phyloP scores from a whole-genome alignment of 176 grass and related monocot genomes.

The Avena insularis region DNA sequence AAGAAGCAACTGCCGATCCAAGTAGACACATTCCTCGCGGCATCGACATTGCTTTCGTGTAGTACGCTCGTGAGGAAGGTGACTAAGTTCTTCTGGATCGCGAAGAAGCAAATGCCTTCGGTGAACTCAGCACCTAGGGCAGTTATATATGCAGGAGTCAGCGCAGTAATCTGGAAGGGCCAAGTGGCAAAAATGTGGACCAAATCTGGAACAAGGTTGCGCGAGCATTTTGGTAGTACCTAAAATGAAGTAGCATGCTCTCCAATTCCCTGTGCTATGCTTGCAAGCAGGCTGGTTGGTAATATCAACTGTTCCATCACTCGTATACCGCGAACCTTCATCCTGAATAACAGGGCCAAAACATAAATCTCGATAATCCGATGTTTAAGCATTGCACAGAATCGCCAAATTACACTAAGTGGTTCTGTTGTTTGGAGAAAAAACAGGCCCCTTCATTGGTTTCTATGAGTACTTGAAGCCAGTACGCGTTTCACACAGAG shows the following conservation, averaged over 20 bases:
- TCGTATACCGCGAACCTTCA: neutral
- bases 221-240: neutral
- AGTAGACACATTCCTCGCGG: conserved; percentile 19
- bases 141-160: neutral
- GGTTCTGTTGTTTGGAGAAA: neutral
- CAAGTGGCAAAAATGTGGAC: neutral
- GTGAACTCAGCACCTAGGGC: conserved; percentile 14
- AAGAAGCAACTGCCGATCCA: conserved; percentile 43
- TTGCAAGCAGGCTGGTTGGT: conserved; percentile 32
- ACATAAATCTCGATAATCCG: neutral
- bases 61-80: conserved; percentile 24
- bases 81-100: conserved; percentile 36
- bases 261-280: conserved; percentile 40
- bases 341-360: neutral
- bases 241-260: conserved; percentile 49
- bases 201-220: neutral
- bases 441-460: neutral
- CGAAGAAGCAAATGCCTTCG: conserved; percentile 28
- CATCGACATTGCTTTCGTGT: conserved; percentile 36
- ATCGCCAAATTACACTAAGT: neutral
- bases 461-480: neutral
- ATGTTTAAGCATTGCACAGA: too few species aligned
- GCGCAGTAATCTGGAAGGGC: neutral
- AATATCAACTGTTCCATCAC: conserved; percentile 39
- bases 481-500: neutral